phyloP scores from a whole-genome alignment of 169 alveolate genomes.

The Plasmodium malariae region DNA sequence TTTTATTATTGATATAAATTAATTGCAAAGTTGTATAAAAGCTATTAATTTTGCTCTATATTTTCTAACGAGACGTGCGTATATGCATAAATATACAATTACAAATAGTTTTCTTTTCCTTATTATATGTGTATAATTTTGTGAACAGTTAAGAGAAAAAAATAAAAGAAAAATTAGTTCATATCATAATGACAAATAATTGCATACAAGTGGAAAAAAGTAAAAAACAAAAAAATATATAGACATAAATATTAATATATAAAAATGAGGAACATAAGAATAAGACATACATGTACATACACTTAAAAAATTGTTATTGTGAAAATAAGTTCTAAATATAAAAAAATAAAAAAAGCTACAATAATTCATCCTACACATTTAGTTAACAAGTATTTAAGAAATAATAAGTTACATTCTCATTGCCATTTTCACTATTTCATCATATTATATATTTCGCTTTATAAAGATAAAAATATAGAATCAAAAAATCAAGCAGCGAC shows the following conservation, averaged over 20 bases:
- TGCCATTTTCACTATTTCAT: no score
- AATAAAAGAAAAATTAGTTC: not conserved
- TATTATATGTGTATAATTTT: not conserved
- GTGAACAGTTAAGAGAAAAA: not conserved
- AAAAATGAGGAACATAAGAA: not conserved
- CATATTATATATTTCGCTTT: no score
- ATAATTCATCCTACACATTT: no score
- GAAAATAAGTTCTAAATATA: not conserved
- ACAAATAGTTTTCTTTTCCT: not conserved
- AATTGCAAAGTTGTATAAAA: not conserved
- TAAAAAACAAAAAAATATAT: no score
- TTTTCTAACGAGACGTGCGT: not conserved
- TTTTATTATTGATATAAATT: not conserved
- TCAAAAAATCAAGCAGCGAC: no score
- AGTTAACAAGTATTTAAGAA: no score
- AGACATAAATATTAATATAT: not conserved
- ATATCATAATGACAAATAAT: constrained; percentile 19
- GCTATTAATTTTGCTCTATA: not conserved
- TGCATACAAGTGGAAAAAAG: not conserved
- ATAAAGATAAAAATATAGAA: no score
- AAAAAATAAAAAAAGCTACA: no score
- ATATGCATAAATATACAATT: constrained; percentile 14
- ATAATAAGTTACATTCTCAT: no score
- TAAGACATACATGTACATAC: constrained; percentile 40
- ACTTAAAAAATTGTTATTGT: constrained; percentile 27